phyloP scores from a whole-genome alignment of 768 basidiomycete genomes.

The Fibroporia radiculosa region DNA sequence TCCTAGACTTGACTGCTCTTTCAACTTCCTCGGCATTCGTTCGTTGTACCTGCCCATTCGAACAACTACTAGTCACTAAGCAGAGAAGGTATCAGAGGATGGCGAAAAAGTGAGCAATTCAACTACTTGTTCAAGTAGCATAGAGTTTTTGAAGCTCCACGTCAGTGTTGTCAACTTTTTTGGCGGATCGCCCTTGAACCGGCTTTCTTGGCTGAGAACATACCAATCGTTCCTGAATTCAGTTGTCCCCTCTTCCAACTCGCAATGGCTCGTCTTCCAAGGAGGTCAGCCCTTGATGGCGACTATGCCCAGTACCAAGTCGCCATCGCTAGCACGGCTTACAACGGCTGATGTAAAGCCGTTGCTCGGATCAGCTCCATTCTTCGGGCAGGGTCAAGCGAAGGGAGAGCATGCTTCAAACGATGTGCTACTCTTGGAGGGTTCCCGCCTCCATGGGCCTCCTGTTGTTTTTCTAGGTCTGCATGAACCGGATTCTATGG shows the following conservation, averaged over 20 bases:
- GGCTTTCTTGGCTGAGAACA: conserved; percentile 75
- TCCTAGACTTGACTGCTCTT: too few species aligned
- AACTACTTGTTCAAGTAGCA: too few species aligned
- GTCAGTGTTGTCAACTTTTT: conserved; percentile 44
- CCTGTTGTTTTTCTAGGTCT: conserved; percentile 77
- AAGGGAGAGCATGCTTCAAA: conserved; percentile 24
- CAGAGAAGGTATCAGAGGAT: too few species aligned
- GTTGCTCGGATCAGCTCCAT: conserved; percentile 60
- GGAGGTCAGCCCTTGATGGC: conserved; percentile 59
- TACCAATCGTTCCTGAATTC: conserved; percentile 72
- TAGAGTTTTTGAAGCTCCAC: too few species aligned
- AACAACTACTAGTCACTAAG: too few species aligned
- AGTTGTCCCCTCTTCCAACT: conserved; percentile 46
- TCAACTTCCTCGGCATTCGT: too few species aligned
- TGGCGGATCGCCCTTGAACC: conserved; percentile 65
- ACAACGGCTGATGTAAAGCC: conserved; percentile 51
- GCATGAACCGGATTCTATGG: conserved; percentile 43
- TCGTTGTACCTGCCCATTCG: too few species aligned
- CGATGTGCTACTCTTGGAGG: conserved; percentile 34
- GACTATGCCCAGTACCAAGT: conserved; percentile 23
- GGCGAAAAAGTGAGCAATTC: too few species aligned
- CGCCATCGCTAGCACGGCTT: conserved; percentile 41
- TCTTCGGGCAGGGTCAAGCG: conserved; percentile 61
- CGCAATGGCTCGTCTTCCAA: conserved; percentile 77
- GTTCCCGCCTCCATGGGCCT: conserved; percentile 50